A percentile compares a stretch with the other conserved stretches of the same genome.
Evolutionary conservation across 352 stramenopile species (phyloP).

Genomic region (Blastocystis sp.): DNA sequence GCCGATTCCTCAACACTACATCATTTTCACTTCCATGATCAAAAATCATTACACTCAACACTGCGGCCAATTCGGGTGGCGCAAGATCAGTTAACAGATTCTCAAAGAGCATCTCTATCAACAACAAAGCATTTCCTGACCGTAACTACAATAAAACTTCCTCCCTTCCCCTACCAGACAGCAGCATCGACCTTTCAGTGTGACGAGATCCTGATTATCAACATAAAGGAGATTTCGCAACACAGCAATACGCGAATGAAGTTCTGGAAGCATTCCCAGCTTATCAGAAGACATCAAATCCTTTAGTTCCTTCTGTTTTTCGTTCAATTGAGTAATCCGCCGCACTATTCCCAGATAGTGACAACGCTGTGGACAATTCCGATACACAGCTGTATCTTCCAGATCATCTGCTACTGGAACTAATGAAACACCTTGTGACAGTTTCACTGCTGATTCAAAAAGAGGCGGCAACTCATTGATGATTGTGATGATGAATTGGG

Average conservation of each 20-base stretch:
- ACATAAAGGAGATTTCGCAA: conserved; percentile 35
- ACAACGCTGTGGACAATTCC: background rate
- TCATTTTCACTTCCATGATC: conserved; percentile 83
- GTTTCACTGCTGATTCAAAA: background rate
- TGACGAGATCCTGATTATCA: conserved; percentile 76
- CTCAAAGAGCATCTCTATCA: conserved; percentile 98
- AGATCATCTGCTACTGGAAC: background rate
- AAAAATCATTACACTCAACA: conserved; percentile 92
- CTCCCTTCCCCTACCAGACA: conserved; percentile 74
- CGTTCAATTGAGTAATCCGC: background rate
- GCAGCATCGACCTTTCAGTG: conserved; percentile 91
- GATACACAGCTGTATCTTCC: background rate
- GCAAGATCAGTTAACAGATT: conserved; percentile 92
- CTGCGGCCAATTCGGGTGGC: conserved; percentile 91
- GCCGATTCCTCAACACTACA: conserved; percentile 77
- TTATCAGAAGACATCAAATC: conserved; percentile 2
- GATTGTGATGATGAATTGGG: background rate
- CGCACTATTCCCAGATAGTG: background rate
- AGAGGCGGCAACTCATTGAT: background rate
- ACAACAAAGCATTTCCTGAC: conserved; percentile 92
- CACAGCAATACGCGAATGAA: conserved; percentile 42
- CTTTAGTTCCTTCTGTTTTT: background rate
- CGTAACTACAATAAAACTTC: conserved; percentile 82
- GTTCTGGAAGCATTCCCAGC: conserved; percentile 7
- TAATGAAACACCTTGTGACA: background rate